Conservation (phyloP, 1,284 basidiomycete species). For the Anthracocystis setariae region DNA sequence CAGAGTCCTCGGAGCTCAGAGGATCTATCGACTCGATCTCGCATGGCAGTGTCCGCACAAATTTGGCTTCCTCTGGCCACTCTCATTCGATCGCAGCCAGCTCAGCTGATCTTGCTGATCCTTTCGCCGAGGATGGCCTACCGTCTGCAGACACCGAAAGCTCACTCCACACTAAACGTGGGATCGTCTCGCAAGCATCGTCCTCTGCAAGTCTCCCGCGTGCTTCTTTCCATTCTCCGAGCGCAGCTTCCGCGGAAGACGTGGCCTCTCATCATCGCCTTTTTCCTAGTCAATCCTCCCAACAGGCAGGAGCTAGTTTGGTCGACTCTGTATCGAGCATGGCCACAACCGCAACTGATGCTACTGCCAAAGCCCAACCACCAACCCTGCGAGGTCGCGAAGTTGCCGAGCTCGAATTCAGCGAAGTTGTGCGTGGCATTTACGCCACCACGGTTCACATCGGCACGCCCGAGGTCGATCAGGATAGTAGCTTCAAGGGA, state of each 20-base stretch:
- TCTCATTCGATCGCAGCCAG: conserved; percentile 41
- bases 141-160: not conserved
- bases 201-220: not conserved
- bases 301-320: conserved; percentile 6
- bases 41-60: not conserved
- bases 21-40: not conserved
- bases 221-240: not conserved
- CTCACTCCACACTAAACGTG: not conserved
- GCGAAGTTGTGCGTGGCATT: conserved; percentile 52
- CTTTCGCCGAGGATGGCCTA: conserved; percentile 28
- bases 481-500: conserved; percentile 3
- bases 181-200: not conserved
- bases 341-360: conserved; percentile 28
- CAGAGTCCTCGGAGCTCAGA: not conserved
- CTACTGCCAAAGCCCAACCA: conserved; percentile 17
- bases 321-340: conserved; percentile 40
- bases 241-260: not conserved
- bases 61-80: conserved; percentile 8
- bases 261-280: not conserved
- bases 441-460: conserved; percentile 36
- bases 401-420: conserved; percentile 62
- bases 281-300: conserved; percentile 10
- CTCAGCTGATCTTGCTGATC: conserved; percentile 51
- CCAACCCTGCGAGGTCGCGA: conserved; percentile 36
- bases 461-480: not conserved